A percentile compares a stretch with the other conserved stretches of the same genome.
phyloP scores from a whole-genome alignment of 129 eudicot species.

The Solidago caesia region DNA sequence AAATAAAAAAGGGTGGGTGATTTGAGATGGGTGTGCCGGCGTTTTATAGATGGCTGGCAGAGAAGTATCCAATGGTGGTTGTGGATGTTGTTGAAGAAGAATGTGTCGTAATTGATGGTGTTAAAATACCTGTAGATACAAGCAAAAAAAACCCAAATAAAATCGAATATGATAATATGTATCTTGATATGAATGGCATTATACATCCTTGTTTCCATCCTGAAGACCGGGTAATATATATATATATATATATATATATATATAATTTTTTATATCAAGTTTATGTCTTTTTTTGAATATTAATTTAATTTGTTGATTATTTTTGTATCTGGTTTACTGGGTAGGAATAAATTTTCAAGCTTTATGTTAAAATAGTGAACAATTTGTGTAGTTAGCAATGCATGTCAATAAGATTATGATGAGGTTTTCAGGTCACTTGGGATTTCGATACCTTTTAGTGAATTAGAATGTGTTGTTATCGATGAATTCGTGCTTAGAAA shows the following conservation, averaged over 20 bases:
- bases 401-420: neutral
- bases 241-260: too few species aligned
- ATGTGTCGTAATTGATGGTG: slow-evolving; percentile 62
- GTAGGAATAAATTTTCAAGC: neutral
- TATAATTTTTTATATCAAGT: too few species aligned
- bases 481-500: neutral
- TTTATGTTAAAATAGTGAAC: too few species aligned
- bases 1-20: neutral
- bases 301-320: neutral
- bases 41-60: slow-evolving; percentile 94
- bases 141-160: slow-evolving; percentile 81
- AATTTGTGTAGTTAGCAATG: too few species aligned
- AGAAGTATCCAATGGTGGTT: slow-evolving; percentile 86
- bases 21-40: slow-evolving; percentile 87
- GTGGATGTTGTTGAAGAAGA: slow-evolving; percentile 81
- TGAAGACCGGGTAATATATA: slow-evolving; percentile 67
- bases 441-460: too few species aligned
- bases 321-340: neutral
- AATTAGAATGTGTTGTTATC: neutral
- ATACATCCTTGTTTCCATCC: slow-evolving; percentile 99
- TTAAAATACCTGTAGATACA: slow-evolving; percentile 78
- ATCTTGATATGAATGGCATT: slow-evolving; percentile 97
- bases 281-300: neutral
- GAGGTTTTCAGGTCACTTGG: neutral
- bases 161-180: slow-evolving; percentile 78